Base-by-base conservation (phyloP, 2,329 filamentous ascomycete species). In the Stenocarpella maydis region DNA sequence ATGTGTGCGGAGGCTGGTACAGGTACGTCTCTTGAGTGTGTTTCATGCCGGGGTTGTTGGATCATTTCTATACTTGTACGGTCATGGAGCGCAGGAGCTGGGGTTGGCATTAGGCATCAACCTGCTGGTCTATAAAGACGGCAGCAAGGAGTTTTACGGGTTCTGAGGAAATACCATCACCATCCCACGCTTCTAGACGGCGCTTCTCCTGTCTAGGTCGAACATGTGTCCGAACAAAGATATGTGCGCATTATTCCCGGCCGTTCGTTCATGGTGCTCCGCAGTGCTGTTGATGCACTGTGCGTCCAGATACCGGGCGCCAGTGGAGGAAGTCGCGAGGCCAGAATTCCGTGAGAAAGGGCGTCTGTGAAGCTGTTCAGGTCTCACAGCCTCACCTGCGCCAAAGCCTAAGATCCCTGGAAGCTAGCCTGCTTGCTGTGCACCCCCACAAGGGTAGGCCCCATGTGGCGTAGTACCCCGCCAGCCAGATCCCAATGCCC, bases 21-120 rank as follows among this genome's bases (percentile, higher is more conserved):
- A 24, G 24, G 26, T n/a, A 9, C 39, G 31, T 50, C 31, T 66
- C 54, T 49, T 37, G 34, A 37, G 39, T 31, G 26, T 41, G 45
- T 24, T 39, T 24, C 39, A 21, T 53, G 26, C n/a, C 14, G 4
- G 31, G 69, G 34, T 31, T 39, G 37, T 47, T 52, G 28, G 19
- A 41, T 49, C n/a, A 53, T 52, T 52, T 61, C 26, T 60, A 37
- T 37, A 37, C 34, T 5, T 37, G 34, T 37, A 69, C 24, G 52
- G 60, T 37, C 53, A 54, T 58, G 58, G 26, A 70, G 65, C 65
- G 69, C n/a, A 26, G 65, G 65, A 67, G 65, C 65, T 67, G 52
- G 65, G 65, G 43, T 54, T 67, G 41, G 52, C 65, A 52, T 67
- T 67, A 7, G 65, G 64, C 65, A 67, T 67, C 45, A 47, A 66